phyloP scores from a whole-genome alignment of 2,329 filamentous ascomycete species.

The Diplodia intermedia region DNA sequence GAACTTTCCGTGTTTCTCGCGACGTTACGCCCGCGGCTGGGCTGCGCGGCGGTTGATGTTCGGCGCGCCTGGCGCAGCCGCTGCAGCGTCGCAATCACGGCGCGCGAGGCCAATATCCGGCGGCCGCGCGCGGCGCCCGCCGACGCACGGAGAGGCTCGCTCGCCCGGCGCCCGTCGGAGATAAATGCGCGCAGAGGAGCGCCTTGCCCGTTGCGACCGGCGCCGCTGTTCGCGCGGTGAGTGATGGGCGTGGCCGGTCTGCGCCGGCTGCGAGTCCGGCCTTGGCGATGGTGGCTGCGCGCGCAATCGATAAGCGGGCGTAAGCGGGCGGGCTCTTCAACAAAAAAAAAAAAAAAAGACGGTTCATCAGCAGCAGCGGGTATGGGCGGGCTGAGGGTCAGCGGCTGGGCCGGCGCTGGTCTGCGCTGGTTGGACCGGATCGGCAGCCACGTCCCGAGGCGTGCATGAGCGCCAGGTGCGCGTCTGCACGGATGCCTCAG shows the following conservation, averaged over 20 bases:
- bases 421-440: slow-evolving; percentile 20
- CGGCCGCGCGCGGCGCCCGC: slow-evolving; percentile 25
- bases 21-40: slow-evolving; percentile 29
- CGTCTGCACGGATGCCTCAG: slow-evolving; percentile 25
- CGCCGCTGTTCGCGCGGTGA: background rate
- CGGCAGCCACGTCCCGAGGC: slow-evolving; percentile 26
- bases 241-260: slow-evolving; percentile 4
- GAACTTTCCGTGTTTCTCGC: slow-evolving; percentile 28
- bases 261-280: background rate
- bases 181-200: slow-evolving; percentile 28
- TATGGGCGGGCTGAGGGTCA: slow-evolving; percentile 4
- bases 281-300: slow-evolving; percentile 28
- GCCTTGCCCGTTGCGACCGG: slow-evolving; percentile 26
- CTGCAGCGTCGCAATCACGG: slow-evolving; percentile 30
- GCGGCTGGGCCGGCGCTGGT: slow-evolving; percentile 5
- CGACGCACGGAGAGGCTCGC: slow-evolving; percentile 25
- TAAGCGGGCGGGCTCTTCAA: slow-evolving; percentile 8
- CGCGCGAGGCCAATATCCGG: slow-evolving; percentile 29
- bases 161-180: slow-evolving; percentile 22
- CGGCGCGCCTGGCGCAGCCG: slow-evolving; percentile 21
- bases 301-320: slow-evolving; percentile 25
- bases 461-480: slow-evolving; percentile 19
- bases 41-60: slow-evolving; percentile 21
- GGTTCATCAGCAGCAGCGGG: slow-evolving; percentile 2
- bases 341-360: slow-evolving; percentile 19